A percentile compares a stretch with the other conserved stretches of the same genome.
These are phyloP conservation scores for Xerocomus cyaneibrunnescens DNA, from an alignment of 1,284 basidiomycete species.

Conservation along the genomic window DNA sequence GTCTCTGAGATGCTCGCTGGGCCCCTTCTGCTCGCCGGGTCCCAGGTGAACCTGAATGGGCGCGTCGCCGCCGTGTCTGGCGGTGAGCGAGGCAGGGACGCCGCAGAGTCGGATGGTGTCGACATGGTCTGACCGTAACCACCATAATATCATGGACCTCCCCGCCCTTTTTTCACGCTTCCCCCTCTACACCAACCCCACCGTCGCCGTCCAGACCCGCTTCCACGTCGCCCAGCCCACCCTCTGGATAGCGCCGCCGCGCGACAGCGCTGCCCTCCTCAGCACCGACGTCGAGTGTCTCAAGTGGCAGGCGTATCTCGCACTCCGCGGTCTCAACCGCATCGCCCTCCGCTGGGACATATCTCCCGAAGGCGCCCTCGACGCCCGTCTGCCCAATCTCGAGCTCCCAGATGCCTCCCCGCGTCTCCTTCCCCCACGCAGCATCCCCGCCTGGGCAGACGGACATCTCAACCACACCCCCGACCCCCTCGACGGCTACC, in stretches of 20 bases:
- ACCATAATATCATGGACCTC: conserved; percentile 11
- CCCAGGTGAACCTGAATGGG: conserved; percentile 69
- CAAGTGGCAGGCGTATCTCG: conserved; percentile 82
- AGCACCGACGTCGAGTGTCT: conserved; percentile 78
- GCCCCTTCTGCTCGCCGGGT: conserved; percentile 52
- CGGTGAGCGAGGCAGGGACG: conserved; percentile 6
- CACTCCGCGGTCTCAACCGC: conserved; percentile 56
- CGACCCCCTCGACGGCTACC: conserved; percentile 63
- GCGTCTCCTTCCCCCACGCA: conserved; percentile 58
- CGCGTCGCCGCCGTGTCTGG: conserved; percentile 39
- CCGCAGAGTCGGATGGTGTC: conserved; percentile 9
- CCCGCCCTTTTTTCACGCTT: conserved; percentile 48
- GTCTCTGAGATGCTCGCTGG: too few relatives aligned
- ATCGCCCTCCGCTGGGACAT: conserved; percentile 66
- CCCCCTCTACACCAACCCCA: conserved; percentile 48
- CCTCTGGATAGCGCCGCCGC: conserved; percentile 64
- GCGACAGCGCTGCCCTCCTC: conserved; percentile 41
- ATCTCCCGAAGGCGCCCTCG: conserved; percentile 62
- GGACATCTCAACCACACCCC: conserved; percentile 42
- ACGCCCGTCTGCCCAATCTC: conserved; percentile 64
- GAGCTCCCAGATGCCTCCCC: conserved; percentile 48
- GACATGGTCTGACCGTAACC: conserved; percentile 10
- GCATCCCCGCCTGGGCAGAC: conserved; percentile 73
- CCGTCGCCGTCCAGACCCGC: conserved; percentile 36
- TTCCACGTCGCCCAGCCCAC: conserved; percentile 42